A percentile compares a stretch with the other conserved stretches of the same genome.
phyloP scores from a whole-genome alignment of 106 monocot genomes.

The Phalaenopsis aphrodite region DNA sequence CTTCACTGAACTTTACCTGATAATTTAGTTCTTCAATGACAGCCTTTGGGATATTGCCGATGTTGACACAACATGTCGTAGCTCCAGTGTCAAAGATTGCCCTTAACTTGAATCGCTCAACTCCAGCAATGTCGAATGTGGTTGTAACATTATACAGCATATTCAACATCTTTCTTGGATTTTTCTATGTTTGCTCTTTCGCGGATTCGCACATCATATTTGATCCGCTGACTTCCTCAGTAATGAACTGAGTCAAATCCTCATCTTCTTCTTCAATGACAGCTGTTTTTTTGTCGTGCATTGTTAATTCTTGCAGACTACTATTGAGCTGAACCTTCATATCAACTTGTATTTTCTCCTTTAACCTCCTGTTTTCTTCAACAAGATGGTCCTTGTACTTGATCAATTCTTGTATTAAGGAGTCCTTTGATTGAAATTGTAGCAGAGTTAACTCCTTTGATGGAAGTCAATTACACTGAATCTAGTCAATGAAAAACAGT shows the following conservation, averaged over 20 bases:
- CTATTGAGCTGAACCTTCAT: neutral
- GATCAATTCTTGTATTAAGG: neutral
- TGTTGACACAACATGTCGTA: too few species aligned
- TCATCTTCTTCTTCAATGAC: neutral
- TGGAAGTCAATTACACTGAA: neutral
- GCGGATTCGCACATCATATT: neutral
- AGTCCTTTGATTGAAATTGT: neutral
- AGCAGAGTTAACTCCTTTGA: neutral
- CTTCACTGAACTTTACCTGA: too few species aligned
- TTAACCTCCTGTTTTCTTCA: neutral
- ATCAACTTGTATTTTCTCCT: neutral
- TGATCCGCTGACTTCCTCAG: too few species aligned
- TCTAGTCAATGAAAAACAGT: neutral
- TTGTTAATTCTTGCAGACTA: neutral
- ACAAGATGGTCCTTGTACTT: neutral
- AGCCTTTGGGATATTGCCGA: too few species aligned
- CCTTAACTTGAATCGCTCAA: too few species aligned
- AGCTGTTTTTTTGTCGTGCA: neutral
- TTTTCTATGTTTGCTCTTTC: fast-evolving
- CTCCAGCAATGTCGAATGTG: too few species aligned
- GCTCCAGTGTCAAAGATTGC: too few species aligned
- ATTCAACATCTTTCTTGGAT: neutral
- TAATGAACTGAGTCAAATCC: too few species aligned
- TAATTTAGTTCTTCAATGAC: too few species aligned
- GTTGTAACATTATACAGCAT: neutral